Percentiles rank a stretch among this genome's conserved stretches.
These are phyloP conservation scores for Peniophora sp. DNA, from an alignment of 1,284 basidiomycete genomes.

Conservation along the genomic window DNA sequence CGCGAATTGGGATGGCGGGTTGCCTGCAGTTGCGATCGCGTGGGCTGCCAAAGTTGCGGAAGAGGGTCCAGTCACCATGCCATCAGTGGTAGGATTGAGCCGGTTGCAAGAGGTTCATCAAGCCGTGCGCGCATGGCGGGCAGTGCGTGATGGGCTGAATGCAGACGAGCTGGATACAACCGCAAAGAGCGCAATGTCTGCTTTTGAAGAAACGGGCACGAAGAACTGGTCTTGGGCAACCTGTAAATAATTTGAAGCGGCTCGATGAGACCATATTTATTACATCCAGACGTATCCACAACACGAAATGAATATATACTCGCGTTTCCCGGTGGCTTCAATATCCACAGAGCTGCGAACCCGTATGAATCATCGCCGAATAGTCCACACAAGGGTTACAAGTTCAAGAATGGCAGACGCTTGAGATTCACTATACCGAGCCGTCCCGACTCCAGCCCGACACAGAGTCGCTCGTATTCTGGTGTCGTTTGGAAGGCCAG, in stretches of 20 bases:
- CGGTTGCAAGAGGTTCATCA: slow-evolving; percentile 67
- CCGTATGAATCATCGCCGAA: too few relatives aligned
- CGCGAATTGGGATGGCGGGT: slow-evolving; percentile 32
- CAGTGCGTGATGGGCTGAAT: slow-evolving; percentile 34
- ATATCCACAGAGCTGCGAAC: too few relatives aligned
- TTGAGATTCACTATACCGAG: slow-evolving; percentile 49
- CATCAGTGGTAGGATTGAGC: slow-evolving; percentile 74
- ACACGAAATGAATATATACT: too few relatives aligned
- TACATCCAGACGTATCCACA: too few relatives aligned
- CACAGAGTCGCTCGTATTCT: slow-evolving; percentile 44
- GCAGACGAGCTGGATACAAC: slow-evolving; percentile 34
- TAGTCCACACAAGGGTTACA: too few relatives aligned
- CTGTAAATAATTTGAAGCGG: neutral
- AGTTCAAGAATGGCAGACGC: neutral
- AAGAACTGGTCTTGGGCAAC: slow-evolving; percentile 58
- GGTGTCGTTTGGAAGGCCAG: slow-evolving; percentile 50
- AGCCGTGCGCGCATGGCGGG: slow-evolving; percentile 60
- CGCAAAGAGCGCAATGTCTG: slow-evolving; percentile 39
- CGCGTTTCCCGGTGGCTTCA: too few relatives aligned
- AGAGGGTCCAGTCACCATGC: slow-evolving; percentile 28
- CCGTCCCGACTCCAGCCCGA: slow-evolving; percentile 46
- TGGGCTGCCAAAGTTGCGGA: slow-evolving; percentile 54
- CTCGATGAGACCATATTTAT: too few relatives aligned
- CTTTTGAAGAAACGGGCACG: slow-evolving; percentile 39
- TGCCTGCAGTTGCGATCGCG: slow-evolving; percentile 68